Base-by-base conservation (phyloP, 352 stramenopile species). In the Pythium volutum region DNA sequence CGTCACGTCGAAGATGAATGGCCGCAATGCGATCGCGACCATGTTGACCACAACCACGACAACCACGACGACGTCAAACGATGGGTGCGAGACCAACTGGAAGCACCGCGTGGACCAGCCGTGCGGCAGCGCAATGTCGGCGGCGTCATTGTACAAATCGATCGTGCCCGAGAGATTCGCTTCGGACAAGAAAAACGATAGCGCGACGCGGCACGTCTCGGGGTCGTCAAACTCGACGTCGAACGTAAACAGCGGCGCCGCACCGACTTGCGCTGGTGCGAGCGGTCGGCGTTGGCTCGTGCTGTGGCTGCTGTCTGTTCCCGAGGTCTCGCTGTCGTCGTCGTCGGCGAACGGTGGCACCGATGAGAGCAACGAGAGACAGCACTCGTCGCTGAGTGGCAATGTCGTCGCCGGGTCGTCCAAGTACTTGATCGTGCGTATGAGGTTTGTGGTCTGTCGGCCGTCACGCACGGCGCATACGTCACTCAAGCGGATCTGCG, bases 371-470 rank as follows among this genome's bases (percentile, higher is more conserved):
- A 93, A 59, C 33, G 84, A 93, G 9, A 93, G 67, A 43, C 84
- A 90, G 9, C 59, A 74, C n/a, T 88, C 78, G 60, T 93, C 84
- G 50, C 64, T 91, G 6, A 58, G 59, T 0, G 81, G 74, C 12
- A 36, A 36, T 12, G 92, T 63, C 10, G 74, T 65, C 0, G 79
- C 65, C 3, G 66, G 55, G 8, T 63, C 52, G 8, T 63, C 52
- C 18, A 95, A 47, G 55, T 90, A 95, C 66, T 95, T 95, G 62
- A 89, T 87, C 4, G 85, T 95, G 42, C 85, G 76, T 41, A 93
- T 74, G 50, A 95, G 84, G 27, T 89, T 95, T 8, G 78, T 86
- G 15, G 78, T 91, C 53, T 95, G 85, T 0, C 83, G 75, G 14
- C 85, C 85, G 7, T 77, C 75, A 15, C 83, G 73, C 38, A 95